Evolutionary conservation across 2,329 filamentous ascomycete genomes (phyloP).

Genomic region (Plenodomus tracheiphilus): DNA sequence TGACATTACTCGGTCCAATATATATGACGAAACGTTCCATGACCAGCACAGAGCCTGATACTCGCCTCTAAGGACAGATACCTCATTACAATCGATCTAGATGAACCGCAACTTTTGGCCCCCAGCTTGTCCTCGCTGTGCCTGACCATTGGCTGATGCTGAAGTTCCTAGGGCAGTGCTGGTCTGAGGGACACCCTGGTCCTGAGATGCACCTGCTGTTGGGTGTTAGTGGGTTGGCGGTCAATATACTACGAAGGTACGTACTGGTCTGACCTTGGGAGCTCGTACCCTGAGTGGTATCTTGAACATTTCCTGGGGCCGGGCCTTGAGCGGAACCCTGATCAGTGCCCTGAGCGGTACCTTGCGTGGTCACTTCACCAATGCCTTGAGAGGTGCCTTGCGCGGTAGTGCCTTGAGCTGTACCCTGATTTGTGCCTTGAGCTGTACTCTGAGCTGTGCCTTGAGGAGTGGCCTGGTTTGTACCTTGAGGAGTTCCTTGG

Average conservation of each 20-base stretch:
- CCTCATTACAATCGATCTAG: not conserved
- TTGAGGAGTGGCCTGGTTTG: not conserved
- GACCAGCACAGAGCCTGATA: conserved; percentile 7
- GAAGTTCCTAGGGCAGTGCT: too few species aligned
- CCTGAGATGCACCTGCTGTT: not conserved
- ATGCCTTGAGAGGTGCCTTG: not conserved
- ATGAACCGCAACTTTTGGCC: not conserved
- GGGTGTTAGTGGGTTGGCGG: not conserved
- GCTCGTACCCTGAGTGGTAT: not conserved
- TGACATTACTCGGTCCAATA: not conserved
- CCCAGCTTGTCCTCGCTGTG: conserved; percentile 1
- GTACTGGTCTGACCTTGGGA: not conserved
- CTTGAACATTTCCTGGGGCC: too few species aligned
- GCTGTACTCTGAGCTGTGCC: not conserved
- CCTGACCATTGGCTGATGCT: conserved; percentile 1
- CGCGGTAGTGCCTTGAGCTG: not conserved
- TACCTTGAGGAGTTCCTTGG: not conserved
- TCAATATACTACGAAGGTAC: not conserved
- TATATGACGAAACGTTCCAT: not conserved
- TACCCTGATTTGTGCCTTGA: conserved; percentile 2
- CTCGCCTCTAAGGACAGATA: not conserved
- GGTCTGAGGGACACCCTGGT: not conserved
- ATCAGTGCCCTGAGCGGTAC: not conserved
- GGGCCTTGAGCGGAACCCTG: not conserved
- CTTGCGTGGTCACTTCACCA: not conserved